Evolutionary conservation across 2,329 filamentous ascomycete species (phyloP).

Genomic region (Arthrocladium fulminans): DNA sequence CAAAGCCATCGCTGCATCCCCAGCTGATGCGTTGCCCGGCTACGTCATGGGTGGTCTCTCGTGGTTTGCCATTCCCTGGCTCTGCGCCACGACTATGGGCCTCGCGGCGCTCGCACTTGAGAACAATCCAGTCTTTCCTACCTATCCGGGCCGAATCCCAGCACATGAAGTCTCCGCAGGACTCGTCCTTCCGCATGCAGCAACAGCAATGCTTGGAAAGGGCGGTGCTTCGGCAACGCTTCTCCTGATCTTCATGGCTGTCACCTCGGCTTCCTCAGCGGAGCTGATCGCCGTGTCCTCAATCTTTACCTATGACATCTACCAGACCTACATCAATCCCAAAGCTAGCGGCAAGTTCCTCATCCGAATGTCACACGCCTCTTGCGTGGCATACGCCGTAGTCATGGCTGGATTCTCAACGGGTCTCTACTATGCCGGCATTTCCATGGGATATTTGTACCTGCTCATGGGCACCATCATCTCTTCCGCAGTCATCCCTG

Average conservation of each 20-base stretch:
- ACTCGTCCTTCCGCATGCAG: slow-evolving; percentile 74
- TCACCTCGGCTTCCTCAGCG: slow-evolving; percentile 73
- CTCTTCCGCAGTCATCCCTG: slow-evolving; percentile 72
- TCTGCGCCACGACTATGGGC: slow-evolving; percentile 81
- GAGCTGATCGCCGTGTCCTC: slow-evolving; percentile 81
- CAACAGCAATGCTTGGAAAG: slow-evolving; percentile 71
- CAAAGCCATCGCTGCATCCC: slow-evolving; percentile 82
- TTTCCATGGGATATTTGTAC: slow-evolving; percentile 83
- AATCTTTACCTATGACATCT: slow-evolving; percentile 82
- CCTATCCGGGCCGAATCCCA: slow-evolving; percentile 57
- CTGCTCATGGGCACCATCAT: slow-evolving; percentile 89
- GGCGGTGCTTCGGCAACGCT: slow-evolving; percentile 72
- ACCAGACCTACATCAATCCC: slow-evolving; percentile 79
- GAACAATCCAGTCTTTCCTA: slow-evolving; percentile 52
- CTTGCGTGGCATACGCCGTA: slow-evolving; percentile 64
- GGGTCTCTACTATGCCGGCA: slow-evolving; percentile 62
- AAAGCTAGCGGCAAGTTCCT: slow-evolving; percentile 63
- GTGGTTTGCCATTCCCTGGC: slow-evolving; percentile 91
- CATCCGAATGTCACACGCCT: slow-evolving; percentile 69
- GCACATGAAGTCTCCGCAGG: slow-evolving; percentile 70
- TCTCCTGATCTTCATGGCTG: slow-evolving; percentile 80
- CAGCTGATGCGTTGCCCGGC: slow-evolving; percentile 75
- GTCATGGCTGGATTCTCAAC: slow-evolving; percentile 72
- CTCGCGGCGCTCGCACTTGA: slow-evolving; percentile 73
- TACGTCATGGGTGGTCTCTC: slow-evolving; percentile 79